Evolutionary conservation across 2,329 filamentous ascomycete species (phyloP), one percentile per base, ranked within the genome.

Genomic region (Paracorniculantispora psalliotae): DNA sequence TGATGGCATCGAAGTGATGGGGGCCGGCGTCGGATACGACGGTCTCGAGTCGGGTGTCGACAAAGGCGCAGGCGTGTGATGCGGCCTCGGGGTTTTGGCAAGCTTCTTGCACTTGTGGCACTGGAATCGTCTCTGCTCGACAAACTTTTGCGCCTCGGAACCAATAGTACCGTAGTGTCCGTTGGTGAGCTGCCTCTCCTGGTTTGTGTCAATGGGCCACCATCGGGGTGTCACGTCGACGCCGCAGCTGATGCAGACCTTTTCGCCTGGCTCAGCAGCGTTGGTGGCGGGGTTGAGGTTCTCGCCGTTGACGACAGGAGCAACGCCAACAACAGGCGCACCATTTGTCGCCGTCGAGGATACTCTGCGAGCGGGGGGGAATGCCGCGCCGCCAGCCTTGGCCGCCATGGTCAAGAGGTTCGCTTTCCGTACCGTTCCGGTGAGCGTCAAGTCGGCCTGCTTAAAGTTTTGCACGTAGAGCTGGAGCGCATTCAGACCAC

Each of bases 341-440:
- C 67, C 64, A 10, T 65, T 67, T 3, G 78, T 78, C 26, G 78
- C 79, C 2, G 81, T 81, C 26, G 87, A 89, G 19, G 79, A 74
- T 61, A 84, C 81, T 59, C 85, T 78, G 65, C 81, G 78, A 26
- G 72, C 68, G 8, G 63, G 57, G 35, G 68, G 68, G 2, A 63
- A 56, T 10, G 61, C 74, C 66, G 72, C 67, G 33, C 70, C 67
- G 2, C 74, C 72, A 67, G 73, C 75, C 69, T 87, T 90, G 13
- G 83, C 82, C 28, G 83, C 84, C 53, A 83, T 81, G 59, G 84
- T 85, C 68, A 88, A 83, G 44, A 94, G 81, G 61, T 91, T 94
- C 23, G 94, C 93, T 73, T 96, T 97, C 57, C 94, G 88, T 23
- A 94, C 91, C 19, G 93, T 97, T 28, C 94, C 94, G 2, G 92